Evolutionary conservation across 2,329 filamentous ascomycete genomes (phyloP).

Genomic region (Mariannaea elegans): DNA sequence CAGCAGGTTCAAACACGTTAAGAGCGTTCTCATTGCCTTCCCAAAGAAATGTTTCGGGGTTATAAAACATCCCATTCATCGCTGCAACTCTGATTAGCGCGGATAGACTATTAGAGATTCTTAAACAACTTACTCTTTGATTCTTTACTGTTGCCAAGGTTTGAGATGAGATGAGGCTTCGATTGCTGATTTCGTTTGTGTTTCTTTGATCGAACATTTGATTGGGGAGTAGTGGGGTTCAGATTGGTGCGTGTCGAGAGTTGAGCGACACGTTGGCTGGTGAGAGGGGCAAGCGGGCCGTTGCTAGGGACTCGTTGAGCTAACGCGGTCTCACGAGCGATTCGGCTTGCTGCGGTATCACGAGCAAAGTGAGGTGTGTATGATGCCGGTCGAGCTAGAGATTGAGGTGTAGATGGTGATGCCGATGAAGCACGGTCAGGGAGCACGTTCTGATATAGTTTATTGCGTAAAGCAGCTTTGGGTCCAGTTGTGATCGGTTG

Average conservation of each 20-base stretch:
- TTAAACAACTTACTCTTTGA: conserved; percentile 73
- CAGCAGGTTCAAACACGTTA: conserved; percentile 76
- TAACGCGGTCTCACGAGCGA: conserved; percentile 68
- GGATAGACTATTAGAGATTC: neutral
- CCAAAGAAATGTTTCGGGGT: conserved; percentile 86
- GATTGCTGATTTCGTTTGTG: conserved; percentile 67
- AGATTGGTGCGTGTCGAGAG: conserved; percentile 60
- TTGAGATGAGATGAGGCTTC: conserved; percentile 90
- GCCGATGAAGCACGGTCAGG: conserved; percentile 63
- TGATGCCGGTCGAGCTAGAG: conserved; percentile 59
- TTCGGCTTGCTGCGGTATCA: conserved; percentile 72
- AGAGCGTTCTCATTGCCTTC: conserved; percentile 94
- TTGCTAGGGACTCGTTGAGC: conserved; percentile 66
- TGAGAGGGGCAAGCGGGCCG: conserved; percentile 63
- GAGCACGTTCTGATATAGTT: conserved; percentile 63
- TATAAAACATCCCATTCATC: conserved; percentile 96
- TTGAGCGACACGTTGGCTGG: conserved; percentile 63
- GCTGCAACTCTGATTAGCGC: conserved; percentile 59
- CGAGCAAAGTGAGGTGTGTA: conserved; percentile 68
- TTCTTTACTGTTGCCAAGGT: conserved; percentile 77
- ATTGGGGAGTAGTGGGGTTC: conserved; percentile 52
- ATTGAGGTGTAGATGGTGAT: conserved; percentile 62
- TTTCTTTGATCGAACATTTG: conserved; percentile 63
- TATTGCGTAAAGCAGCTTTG: conserved; percentile 68
- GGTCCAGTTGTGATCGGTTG: conserved; percentile 76